Percentiles rank a stretch among this genome's conserved stretches.
Evolutionary conservation across 768 basidiomycete genomes (phyloP).

Genomic region (Rhodotorula paludigena): DNA sequence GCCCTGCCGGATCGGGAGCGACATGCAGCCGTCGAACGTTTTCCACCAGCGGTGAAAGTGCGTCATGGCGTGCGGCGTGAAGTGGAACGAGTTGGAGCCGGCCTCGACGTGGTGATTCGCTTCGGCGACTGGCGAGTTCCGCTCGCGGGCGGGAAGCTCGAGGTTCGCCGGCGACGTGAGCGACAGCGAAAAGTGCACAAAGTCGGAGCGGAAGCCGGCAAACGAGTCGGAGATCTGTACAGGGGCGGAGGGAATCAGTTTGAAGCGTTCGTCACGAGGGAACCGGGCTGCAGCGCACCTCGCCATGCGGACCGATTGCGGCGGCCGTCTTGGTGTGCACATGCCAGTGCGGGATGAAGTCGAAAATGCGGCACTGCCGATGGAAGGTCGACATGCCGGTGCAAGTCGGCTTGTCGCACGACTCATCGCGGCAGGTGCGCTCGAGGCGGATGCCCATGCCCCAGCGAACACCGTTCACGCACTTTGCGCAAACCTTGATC

Average conservation of each 20-base stretch:
- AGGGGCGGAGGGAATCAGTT: neutral
- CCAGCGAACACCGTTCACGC: slow-evolving; percentile 76
- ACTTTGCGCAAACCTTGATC: slow-evolving; percentile 73
- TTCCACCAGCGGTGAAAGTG: slow-evolving; percentile 92
- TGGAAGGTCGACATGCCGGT: slow-evolving; percentile 59
- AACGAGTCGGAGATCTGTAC: slow-evolving; percentile 61
- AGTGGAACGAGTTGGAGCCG: slow-evolving; percentile 67
- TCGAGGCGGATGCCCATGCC: slow-evolving; percentile 79
- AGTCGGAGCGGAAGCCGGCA: slow-evolving; percentile 83
- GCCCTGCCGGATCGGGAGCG: slow-evolving; percentile 85
- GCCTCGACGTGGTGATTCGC: slow-evolving; percentile 33
- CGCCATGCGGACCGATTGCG: slow-evolving; percentile 35
- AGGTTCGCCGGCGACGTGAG: slow-evolving; percentile 54
- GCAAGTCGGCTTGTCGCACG: slow-evolving; percentile 52
- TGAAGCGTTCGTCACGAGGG: no score
- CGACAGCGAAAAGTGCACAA: slow-evolving; percentile 85
- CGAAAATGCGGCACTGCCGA: slow-evolving; percentile 68
- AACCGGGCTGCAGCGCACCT: slow-evolving; percentile 34
- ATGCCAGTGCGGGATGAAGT: slow-evolving; percentile 73
- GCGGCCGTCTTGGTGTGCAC: slow-evolving; percentile 49
- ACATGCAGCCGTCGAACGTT: slow-evolving; percentile 70
- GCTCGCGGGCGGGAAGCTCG: slow-evolving; percentile 37
- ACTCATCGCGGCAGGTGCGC: slow-evolving; percentile 63
- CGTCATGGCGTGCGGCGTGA: slow-evolving; percentile 74
- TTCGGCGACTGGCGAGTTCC: slow-evolving; percentile 1